Evolutionary conservation across 2,329 filamentous ascomycete species (phyloP), one percentile per base, ranked within the genome.

Genomic region (Biscogniauxia marginata): DNA sequence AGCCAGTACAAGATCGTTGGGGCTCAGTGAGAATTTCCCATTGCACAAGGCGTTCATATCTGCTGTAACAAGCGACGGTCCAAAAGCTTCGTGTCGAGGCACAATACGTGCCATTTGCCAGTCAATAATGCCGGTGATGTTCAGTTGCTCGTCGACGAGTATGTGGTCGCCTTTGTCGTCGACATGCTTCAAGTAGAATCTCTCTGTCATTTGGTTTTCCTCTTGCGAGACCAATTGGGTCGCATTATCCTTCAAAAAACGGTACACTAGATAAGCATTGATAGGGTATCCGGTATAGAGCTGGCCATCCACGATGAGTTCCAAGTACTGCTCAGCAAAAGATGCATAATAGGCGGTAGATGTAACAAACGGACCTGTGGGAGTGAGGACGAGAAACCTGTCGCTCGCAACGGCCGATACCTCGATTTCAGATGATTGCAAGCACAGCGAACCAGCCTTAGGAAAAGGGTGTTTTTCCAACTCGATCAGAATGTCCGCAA

Each of bases 121-220:
- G 60, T 77, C 73, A 39, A 76, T 69, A 47, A 77, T 71, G 9
- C 70, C 73, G 9, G 71, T 75, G 23, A 76, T 71, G 46, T 72
- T 72, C 49, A 65, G 72, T 13, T 71, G 58, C n/a, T 72, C 60
- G 53, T 76, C 69, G n/a, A 61, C 52, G 3, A 77, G 64, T 7
- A 77, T 63, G 46, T 76, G 73, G 52, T 77, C 73, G 1, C 72
- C 73, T 57, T 76, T 76, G 53, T 77, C 73, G 55, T 78, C 72
- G 43, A 70, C 67, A 62, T 77, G 73, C 48, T 73, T 75, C 19
- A 77, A 59, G 53, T 70, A 76, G 62, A 57, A 62, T 20, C n/a
- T n/a, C n/a, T n/a, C n/a, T n/a, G n/a, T n/a, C n/a, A n/a, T n/a
- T n/a, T n/a, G n/a, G n/a, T 55, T 45, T 11, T 49, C 54, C 46